Base-by-base conservation (phyloP, 192 early-diverging fungal genomes). In the Gryganskiella cystojenkinii region DNA sequence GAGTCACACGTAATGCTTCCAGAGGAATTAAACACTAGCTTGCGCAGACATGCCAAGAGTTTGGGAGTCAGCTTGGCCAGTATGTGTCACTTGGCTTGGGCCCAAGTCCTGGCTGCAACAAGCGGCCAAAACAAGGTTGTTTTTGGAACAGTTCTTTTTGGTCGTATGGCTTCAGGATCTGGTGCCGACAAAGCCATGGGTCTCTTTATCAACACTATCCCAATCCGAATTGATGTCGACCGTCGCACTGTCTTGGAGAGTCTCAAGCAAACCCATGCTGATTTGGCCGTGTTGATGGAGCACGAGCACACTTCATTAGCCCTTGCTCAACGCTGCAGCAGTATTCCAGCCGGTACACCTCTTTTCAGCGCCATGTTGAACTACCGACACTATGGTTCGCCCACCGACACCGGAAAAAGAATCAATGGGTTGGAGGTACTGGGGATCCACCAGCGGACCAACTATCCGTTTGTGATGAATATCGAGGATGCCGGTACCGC, bases 131-230 rank as follows among this genome's bases (percentile, higher is more conserved):
- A 51, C 15, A n/a, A 5, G 2, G 61, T 64, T 3, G 61, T 64
- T 0, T 64, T 64, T 25, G 61, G 61, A 13, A 64, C 61, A 4
- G 61, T 64, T 2, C 34, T 64, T 22, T 64, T 52, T 40, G 50
- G 61, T 17, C 27, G 61, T 1, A 24, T 51, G 47, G 49, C 37
- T 40, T 13, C 20, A 19, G 61, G 34, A 0, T 19, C 27, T 28
- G 20, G 50, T 9, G 20, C 31, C 2, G 45, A 42, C 0, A n/a
- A 44, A 20, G 63, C 63, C 28, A 7, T 65, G 20, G 63, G 63
- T 4, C 53, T 55, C 4, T 65, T 31, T 42, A 65, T 65, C 47
- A 65, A 65, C 42, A 65, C 63, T 34, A 51, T 65, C 13, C 63
- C 63, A 13, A 34, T 65, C 52, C 51, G 61, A 0, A 25, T 43